Base-by-base conservation (phyloP, 495 filamentous ascomycete species). In the Penicillium coprophilum region DNA sequence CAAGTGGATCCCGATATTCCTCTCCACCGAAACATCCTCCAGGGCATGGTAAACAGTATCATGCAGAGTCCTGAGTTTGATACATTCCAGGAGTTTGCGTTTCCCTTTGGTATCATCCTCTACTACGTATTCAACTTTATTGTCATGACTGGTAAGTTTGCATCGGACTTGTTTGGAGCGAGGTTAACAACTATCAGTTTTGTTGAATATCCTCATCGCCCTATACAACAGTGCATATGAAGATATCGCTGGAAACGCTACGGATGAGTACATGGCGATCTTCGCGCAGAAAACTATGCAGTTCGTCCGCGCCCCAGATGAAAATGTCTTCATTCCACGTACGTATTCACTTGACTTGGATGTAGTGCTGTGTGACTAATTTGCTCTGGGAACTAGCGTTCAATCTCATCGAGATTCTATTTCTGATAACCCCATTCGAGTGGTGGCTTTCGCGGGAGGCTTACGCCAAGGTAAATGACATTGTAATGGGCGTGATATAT, bases 111-210 rank as follows among this genome's bases (percentile, higher is more conserved):
- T 3, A 82, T 93, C 19, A 88, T 94, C 7, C 83, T 96, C 10
- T 96, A 97, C 70, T 97, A 98, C 70, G 80, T 96, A 51, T 98
- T 95, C 68, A 96, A 91, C 23, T 98, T 98, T 64, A 82, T 97
- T n/a, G 86, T 98, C 31, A 96, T 96, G 90, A 91, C 81, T 40
- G 72, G 80, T 82, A 65, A 64, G 73, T 60, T 28, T 31, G 19
- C 21, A 17, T 31, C 15, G 0, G 17, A 19, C 2, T 15, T 40
- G 12, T 32, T 27, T n/a, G 38, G n/a, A 45, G 11, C 6, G 67
- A 45, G 6, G 36, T 64, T 73, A 49, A 73, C 56, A 15, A 4
- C 36, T 1, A n/a, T 21, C 57, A 81, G 84, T 97, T 24, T 81
- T 97, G 12, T 76, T 97, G 54, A 97, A 97, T 68, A 88, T 97